A percentile compares a stretch with the other conserved stretches of the same genome.
Conservation (phyloP, 225 moss, liverwort and hornwort species). For the Polytrichum formosum region DNA sequence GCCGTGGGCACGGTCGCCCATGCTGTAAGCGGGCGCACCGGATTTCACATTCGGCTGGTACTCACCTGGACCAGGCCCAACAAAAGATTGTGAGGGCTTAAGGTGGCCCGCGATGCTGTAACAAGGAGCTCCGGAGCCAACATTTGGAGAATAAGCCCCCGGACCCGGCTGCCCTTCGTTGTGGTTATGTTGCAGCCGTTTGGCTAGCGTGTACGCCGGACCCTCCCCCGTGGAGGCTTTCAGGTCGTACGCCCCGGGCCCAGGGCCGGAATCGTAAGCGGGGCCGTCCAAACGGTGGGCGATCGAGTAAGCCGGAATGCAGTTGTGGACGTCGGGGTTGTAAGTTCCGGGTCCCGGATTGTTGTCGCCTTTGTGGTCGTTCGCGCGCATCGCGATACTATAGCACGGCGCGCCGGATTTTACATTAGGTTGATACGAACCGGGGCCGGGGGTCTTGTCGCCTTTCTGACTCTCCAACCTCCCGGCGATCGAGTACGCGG, state of each 20-base stretch:
- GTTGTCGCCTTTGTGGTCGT: not conserved
- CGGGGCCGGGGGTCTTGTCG: constrained; percentile 28
- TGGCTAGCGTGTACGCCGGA: constrained; percentile 45
- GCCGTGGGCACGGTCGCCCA: constrained; percentile 26
- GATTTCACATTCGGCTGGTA: constrained; percentile 33
- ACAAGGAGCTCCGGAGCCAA: constrained; percentile 30
- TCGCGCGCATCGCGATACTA: constrained; percentile 15
- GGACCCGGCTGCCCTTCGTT: constrained; percentile 42
- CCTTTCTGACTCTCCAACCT: not conserved
- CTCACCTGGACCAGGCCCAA: constrained; percentile 54
- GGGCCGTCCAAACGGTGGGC: constrained; percentile 31
- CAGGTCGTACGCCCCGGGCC: constrained; percentile 42
- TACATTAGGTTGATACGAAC: constrained; percentile 20
- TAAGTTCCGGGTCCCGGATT: constrained; percentile 30
- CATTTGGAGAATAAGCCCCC: constrained; percentile 47
- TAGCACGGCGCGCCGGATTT: constrained; percentile 26
- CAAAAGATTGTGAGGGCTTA: not conserved
- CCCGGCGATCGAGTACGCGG: constrained; percentile 24
- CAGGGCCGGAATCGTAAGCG: constrained; percentile 17
- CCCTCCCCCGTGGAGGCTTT: constrained; percentile 22
- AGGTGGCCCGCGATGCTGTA: constrained; percentile 37
- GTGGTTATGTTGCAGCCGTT: not conserved
- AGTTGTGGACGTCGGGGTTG: constrained; percentile 13
- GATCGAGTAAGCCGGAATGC: constrained; percentile 39
- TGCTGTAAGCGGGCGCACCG: constrained; percentile 35